Evolutionary conservation across 192 early-diverging fungal genomes (phyloP).

Genomic region (Coemansia umbellata): DNA sequence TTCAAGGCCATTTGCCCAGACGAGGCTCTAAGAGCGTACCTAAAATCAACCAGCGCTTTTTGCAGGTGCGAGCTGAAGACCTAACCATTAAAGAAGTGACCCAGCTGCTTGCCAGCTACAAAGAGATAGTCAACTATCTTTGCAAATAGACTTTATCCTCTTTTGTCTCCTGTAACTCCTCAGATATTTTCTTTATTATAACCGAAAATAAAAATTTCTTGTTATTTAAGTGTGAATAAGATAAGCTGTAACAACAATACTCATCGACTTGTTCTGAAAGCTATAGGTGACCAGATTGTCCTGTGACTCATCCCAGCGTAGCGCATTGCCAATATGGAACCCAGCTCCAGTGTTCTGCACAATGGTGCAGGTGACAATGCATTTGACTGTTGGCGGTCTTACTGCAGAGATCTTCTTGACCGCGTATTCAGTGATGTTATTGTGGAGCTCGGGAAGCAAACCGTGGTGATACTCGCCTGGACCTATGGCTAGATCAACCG

Average conservation of each 20-base stretch:
- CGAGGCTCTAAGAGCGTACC: not conserved
- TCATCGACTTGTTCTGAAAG: conserved; percentile 27
- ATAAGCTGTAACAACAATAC: conserved; percentile 28
- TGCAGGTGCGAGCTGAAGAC: conserved; percentile 3
- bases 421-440: conserved; percentile 41
- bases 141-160: conserved; percentile 6
- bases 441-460: conserved; percentile 18
- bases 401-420: conserved; percentile 27
- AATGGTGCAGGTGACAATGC: conserved; percentile 35
- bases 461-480: conserved; percentile 34
- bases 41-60: conserved; percentile 8
- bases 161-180: not conserved
- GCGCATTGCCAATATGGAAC: conserved; percentile 27
- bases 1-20: conserved; percentile 34
- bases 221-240: conserved; percentile 6
- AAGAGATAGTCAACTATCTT: conserved; percentile 31
- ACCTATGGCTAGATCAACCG: conserved; percentile 35
- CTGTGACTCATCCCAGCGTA: conserved; percentile 24
- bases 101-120: conserved; percentile 33
- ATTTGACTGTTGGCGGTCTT: conserved; percentile 11
- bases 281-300: conserved; percentile 26
- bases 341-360: conserved; percentile 38
- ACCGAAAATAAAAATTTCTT: not conserved
- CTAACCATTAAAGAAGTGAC: conserved; percentile 37
- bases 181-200: not conserved